Conservation (phyloP, 116 monocot species). For the Iris pallida region DNA sequence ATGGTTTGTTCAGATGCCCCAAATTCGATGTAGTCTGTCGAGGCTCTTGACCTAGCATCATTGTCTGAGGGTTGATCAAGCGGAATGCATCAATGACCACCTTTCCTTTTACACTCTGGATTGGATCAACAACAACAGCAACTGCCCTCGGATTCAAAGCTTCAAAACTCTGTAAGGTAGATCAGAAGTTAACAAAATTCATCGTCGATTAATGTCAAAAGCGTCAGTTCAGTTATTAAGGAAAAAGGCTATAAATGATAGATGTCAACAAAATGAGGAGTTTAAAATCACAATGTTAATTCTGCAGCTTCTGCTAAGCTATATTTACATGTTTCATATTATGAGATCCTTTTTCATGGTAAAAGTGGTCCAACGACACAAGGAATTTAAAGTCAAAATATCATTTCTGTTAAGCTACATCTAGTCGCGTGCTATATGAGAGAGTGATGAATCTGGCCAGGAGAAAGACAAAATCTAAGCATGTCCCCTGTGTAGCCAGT, state of each 20-base stretch:
- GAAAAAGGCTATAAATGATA: background rate
- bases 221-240: background rate
- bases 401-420: too few species aligned
- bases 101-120: constrained; percentile 98
- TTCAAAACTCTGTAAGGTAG: constrained; percentile 74
- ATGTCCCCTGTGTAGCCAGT: too few species aligned
- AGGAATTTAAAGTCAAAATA: too few species aligned
- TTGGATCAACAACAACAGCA: constrained; percentile 89
- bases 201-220: background rate
- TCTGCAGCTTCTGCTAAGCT: too few species aligned
- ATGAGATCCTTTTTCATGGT: too few species aligned
- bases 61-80: constrained; percentile 90
- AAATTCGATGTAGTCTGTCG: constrained; percentile 91
- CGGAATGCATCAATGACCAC: constrained; percentile 99
- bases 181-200: background rate
- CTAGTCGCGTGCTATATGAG: too few species aligned
- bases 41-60: constrained; percentile 98
- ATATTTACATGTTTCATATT: too few species aligned
- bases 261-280: background rate
- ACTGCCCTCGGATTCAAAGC: constrained; percentile 93
- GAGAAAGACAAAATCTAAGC: too few species aligned
- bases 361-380: too few species aligned
- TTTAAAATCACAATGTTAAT: background rate
- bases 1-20: constrained; percentile 92
- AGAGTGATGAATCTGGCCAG: too few species aligned